A percentile compares a stretch with the other conserved stretches of the same genome.
phyloP scores from a whole-genome alignment of 73 alveolate genomes.

The Tetrahymena thermophila region DNA sequence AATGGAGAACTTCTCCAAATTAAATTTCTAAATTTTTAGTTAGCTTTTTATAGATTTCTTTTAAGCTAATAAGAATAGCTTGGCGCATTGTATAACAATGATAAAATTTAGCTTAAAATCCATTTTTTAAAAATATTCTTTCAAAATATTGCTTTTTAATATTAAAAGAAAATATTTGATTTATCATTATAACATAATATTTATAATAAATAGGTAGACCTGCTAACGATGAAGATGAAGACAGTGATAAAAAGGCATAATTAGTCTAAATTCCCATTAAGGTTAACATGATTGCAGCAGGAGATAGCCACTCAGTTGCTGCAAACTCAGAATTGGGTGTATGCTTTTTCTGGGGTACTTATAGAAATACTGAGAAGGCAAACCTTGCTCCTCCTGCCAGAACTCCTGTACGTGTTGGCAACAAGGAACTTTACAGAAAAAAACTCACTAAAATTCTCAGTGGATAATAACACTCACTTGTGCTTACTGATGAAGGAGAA shows the following conservation, averaged over 20 bases:
- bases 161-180: too few relatives aligned
- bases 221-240: not conserved
- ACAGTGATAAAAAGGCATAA: slow-evolving; percentile 15
- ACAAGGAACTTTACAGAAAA: slow-evolving; percentile 5
- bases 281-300: slow-evolving; percentile 47
- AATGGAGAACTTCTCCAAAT: not conserved
- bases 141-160: too few relatives aligned
- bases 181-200: too few relatives aligned
- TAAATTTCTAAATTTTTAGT: not conserved
- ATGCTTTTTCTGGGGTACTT: slow-evolving; percentile 53
- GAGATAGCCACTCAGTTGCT: slow-evolving; percentile 56
- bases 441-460: slow-evolving; percentile 23
- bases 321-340: slow-evolving; percentile 29
- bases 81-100: too few relatives aligned
- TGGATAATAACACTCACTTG: slow-evolving; percentile 48
- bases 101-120: not conserved
- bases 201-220: not conserved
- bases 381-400: not conserved
- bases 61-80: not conserved
- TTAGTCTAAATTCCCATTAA: slow-evolving; percentile 12
- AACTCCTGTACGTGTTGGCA: slow-evolving; percentile 41
- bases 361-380: slow-evolving; percentile 28
- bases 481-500: slow-evolving; percentile 28
- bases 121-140: not conserved
- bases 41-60: not conserved